Conservation (phyloP, 176 grass and related monocot genomes). For the Oropetium thomaeum region DNA sequence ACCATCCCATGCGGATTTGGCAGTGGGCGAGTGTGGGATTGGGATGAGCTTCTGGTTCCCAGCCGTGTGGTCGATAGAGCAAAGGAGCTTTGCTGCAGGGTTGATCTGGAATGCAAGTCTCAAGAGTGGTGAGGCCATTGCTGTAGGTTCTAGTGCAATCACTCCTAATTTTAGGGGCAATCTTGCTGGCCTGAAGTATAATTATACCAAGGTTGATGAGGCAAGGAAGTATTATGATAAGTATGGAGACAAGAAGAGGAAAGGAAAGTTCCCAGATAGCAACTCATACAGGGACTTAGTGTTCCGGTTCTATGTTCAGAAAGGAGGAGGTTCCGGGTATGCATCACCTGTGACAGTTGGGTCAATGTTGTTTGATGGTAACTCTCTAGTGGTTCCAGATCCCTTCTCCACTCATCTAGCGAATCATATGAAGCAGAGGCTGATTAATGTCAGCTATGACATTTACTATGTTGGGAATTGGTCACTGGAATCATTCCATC, state of each 20-base stretch:
- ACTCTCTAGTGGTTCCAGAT: slow-evolving; percentile 1
- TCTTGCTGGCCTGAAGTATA: slow-evolving; percentile 62
- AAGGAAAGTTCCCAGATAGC: slow-evolving; percentile 55
- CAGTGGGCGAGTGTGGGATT: slow-evolving; percentile 55
- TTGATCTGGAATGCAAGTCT: slow-evolving; percentile 48
- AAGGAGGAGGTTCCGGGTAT: slow-evolving; percentile 43
- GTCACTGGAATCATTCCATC: slow-evolving; percentile 41
- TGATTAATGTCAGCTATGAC: slow-evolving; percentile 67
- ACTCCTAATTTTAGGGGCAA: slow-evolving; percentile 23
- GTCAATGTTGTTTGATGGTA: slow-evolving; percentile 48
- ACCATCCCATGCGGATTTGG: slow-evolving; percentile 5
- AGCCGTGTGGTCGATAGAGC: slow-evolving; percentile 46
- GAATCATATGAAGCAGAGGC: neutral
- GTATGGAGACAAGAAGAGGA: slow-evolving; percentile 38
- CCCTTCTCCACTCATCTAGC: neutral
- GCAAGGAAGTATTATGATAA: slow-evolving; percentile 44
- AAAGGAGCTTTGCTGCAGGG: slow-evolving; percentile 44
- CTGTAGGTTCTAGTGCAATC: slow-evolving; percentile 19
- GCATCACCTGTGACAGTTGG: slow-evolving; percentile 61
- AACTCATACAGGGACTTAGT: slow-evolving; percentile 49
- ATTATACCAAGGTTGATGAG: slow-evolving; percentile 65
- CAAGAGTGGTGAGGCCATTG: slow-evolving; percentile 10
- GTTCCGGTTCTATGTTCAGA: slow-evolving; percentile 37
- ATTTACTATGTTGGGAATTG: slow-evolving; percentile 53
- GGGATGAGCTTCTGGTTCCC: slow-evolving; percentile 89